Base-by-base conservation (phyloP, 768 basidiomycete genomes). In the Artomyces pyxidatus region DNA sequence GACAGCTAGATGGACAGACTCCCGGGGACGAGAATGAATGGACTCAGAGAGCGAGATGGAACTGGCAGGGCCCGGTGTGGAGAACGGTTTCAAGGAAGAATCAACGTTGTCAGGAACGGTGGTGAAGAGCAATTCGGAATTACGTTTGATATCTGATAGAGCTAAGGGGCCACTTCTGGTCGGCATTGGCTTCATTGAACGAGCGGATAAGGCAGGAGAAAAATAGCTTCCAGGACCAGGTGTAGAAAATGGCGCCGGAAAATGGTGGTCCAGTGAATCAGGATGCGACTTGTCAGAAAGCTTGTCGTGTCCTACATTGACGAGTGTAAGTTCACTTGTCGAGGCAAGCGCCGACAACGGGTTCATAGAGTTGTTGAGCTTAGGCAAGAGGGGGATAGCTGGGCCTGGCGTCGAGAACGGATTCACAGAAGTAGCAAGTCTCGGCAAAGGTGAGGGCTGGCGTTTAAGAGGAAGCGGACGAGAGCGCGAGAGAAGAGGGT, bases 161-260 rank as follows among this genome's bases (percentile, higher is more conserved):
- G 32, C 12, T 17, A 3, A 7, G 32, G 17, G 5, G 39, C 17
- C n/a, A 11, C 12, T 12, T 11, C 4, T 19, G 39, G 12, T 25
- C 39, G 39, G 5, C 12, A 21, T n/a, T n/a, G 39, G n/a, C 39
- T 19, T 17, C 16, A 41, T 41, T 12, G 4, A 21, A 19, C 39
- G 39, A 6, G 3, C 16, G 21, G 3, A 21, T 2, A 1, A 12
- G 10, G 26, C 8, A 30, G 30, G 26, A 38, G 25, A 50, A 17
- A 17, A 23, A 4, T 32, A 10, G 19, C 41, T 30, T 27, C 42
- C 43, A 25, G 51, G 54, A 32, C 54, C 54, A 11, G 51, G 54
- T 37, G 47, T 55, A 16, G 54, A 52, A 35, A 55, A 52, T 0
- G 54, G 51, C 4, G 39, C 22, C 25, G 28, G 21, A 10, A 22